Evolutionary conservation across 371 early-diverging fungal genomes (phyloP).

Genomic region (Dentiscutata heterogama): DNA sequence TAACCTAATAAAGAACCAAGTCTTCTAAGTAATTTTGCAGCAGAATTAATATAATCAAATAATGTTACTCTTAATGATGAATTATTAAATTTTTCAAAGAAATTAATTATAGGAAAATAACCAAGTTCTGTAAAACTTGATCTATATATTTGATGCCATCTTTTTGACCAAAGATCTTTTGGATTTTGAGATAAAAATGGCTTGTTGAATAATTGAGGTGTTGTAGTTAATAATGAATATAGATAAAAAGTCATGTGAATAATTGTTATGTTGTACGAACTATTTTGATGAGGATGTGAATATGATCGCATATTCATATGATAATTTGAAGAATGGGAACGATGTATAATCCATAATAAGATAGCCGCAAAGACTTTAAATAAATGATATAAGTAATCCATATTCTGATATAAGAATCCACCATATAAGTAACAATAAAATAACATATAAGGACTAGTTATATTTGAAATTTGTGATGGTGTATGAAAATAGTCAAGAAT

Average conservation of each 20-base stretch:
- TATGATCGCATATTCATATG: not conserved
- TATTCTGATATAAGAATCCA: not conserved
- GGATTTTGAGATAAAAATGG: constrained; percentile 19
- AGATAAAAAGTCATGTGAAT: not conserved
- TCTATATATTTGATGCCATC: constrained; percentile 25
- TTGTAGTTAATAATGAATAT: not conserved
- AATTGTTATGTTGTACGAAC: not conserved
- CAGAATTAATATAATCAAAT: not conserved
- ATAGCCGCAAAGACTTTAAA: not conserved
- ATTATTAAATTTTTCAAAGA: not conserved
- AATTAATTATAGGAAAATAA: constrained; percentile 14
- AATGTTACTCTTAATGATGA: not conserved
- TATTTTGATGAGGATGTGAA: not conserved
- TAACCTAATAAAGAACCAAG: not conserved
- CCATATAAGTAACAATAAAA: constrained; percentile 39
- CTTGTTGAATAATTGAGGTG: constrained; percentile 8
- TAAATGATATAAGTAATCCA: constrained; percentile 5
- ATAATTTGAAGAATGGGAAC: not conserved
- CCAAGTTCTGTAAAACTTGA: constrained; percentile 22
- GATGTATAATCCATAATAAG: not conserved
- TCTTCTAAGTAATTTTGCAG: not conserved
- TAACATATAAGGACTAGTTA: constrained; percentile 11
- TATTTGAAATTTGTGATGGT: not conserved
- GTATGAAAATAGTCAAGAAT: constrained; percentile 12
- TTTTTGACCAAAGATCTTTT: constrained; percentile 33